Evolutionary conservation across 495 filamentous ascomycete genomes (phyloP).

Genomic region (Pyrenopolyporus hunteri): DNA sequence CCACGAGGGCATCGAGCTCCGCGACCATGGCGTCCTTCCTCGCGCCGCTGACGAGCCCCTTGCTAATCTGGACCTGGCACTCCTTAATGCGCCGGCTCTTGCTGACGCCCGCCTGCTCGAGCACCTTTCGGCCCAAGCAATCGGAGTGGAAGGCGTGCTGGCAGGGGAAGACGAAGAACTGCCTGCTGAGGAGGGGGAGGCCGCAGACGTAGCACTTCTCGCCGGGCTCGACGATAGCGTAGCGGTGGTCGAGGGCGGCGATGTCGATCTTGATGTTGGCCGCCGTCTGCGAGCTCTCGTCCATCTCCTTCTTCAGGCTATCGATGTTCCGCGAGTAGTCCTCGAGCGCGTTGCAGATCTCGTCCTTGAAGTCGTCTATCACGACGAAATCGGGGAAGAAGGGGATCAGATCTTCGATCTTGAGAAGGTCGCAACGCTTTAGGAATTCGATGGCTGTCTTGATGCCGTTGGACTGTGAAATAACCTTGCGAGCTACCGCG

Average conservation of each 20-base stretch:
- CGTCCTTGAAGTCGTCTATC: slow-evolving; percentile 98
- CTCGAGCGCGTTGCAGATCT: slow-evolving; percentile 92
- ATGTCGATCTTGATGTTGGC: slow-evolving; percentile 89
- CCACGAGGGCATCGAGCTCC: slow-evolving; percentile 88
- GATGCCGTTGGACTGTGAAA: slow-evolving; percentile 81
- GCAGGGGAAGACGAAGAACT: slow-evolving; percentile 98
- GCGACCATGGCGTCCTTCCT: slow-evolving; percentile 81
- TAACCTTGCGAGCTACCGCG: slow-evolving; percentile 89
- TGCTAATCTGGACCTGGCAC: slow-evolving; percentile 78
- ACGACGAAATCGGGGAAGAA: slow-evolving; percentile 99
- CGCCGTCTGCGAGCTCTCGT: slow-evolving; percentile 85
- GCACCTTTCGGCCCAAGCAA: slow-evolving; percentile 81
- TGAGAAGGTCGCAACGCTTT: slow-evolving; percentile 84
- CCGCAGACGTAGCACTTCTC: slow-evolving; percentile 90
- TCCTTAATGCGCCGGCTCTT: slow-evolving; percentile 84
- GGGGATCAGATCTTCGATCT: slow-evolving; percentile 95
- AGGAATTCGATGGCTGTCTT: slow-evolving; percentile 96
- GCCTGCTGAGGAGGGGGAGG: slow-evolving; percentile 80
- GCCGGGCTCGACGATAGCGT: slow-evolving; percentile 95
- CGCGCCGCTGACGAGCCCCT: slow-evolving; percentile 66
- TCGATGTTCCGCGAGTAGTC: slow-evolving; percentile 92
- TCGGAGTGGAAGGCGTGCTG: slow-evolving; percentile 98
- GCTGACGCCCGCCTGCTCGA: slow-evolving; percentile 73
- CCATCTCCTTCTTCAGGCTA: slow-evolving; percentile 90
- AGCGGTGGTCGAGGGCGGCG: slow-evolving; percentile 78